Conservation (phyloP, 768 basidiomycete species). For the Leccinum longicurvipes region DNA sequence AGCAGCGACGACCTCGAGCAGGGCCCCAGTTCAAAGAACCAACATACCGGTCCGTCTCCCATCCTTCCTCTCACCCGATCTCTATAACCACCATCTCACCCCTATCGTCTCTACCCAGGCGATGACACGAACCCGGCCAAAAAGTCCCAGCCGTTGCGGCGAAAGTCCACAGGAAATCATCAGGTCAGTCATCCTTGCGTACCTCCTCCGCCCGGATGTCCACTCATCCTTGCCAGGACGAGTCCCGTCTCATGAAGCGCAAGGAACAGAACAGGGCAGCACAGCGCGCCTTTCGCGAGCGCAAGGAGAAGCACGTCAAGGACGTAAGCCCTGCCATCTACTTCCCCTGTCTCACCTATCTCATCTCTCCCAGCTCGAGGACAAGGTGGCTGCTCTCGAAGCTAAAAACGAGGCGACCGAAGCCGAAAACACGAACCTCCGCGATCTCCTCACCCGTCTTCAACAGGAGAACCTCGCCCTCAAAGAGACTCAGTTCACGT, state of each 20-base stretch:
- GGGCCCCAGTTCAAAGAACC: slow-evolving; percentile 64
- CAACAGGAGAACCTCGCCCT: slow-evolving; percentile 85
- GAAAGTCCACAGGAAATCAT: slow-evolving; percentile 39
- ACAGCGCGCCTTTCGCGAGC: slow-evolving; percentile 94
- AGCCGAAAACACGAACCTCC: slow-evolving; percentile 85
- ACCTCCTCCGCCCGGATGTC: background rate
- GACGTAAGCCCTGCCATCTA: slow-evolving; percentile 58
- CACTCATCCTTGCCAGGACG: slow-evolving; percentile 48
- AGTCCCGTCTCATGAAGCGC: slow-evolving; percentile 73
- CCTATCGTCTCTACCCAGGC: slow-evolving; percentile 6
- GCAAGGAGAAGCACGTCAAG: slow-evolving; percentile 96
- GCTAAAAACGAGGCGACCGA: slow-evolving; percentile 69
- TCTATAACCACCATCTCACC: background rate
- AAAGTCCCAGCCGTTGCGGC: slow-evolving; percentile 29
- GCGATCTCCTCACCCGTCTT: slow-evolving; percentile 77
- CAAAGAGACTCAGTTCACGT: slow-evolving; percentile 82
- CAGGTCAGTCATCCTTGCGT: too few relatives aligned
- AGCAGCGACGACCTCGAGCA: slow-evolving; percentile 59
- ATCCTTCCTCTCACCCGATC: background rate
- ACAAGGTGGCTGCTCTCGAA: slow-evolving; percentile 84
- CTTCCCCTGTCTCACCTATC: slow-evolving; percentile 9
- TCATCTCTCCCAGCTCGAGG: slow-evolving; percentile 64
- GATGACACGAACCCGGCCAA: slow-evolving; percentile 25
- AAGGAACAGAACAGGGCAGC: slow-evolving; percentile 98
- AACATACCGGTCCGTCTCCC: slow-evolving; percentile 53